phyloP scores from a whole-genome alignment of 768 basidiomycete species.

The Xerocomellus dryophilus region DNA sequence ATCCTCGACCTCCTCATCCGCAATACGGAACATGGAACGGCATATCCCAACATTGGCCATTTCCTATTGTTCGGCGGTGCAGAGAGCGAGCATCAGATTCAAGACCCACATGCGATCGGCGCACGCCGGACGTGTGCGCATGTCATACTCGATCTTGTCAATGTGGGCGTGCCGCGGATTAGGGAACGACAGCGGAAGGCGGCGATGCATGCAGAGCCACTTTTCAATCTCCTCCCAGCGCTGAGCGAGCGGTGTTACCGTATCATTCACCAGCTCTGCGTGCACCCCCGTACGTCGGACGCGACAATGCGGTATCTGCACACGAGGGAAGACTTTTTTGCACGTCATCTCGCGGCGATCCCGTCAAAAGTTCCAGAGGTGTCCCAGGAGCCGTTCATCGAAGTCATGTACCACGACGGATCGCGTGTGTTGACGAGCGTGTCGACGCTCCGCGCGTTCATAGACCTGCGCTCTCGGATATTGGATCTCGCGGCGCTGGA shows the following conservation, averaged over 20 bases:
- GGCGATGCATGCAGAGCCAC: constrained; percentile 39
- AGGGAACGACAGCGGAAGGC: constrained; percentile 31
- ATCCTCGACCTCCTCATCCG: constrained; percentile 80
- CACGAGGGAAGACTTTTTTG: constrained; percentile 86
- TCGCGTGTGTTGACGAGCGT: constrained; percentile 66
- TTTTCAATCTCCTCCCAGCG: constrained; percentile 64
- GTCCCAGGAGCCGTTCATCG: constrained; percentile 46
- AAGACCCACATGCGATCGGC: constrained; percentile 76
- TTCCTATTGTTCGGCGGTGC: constrained; percentile 76
- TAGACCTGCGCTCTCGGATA: constrained; percentile 79
- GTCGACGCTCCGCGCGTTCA: constrained; percentile 65
- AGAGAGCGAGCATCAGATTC: constrained; percentile 60
- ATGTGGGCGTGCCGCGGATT: constrained; percentile 63
- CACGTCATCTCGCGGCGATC: constrained; percentile 74
- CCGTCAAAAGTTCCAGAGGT: constrained; percentile 61
- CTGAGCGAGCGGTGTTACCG: constrained; percentile 85
- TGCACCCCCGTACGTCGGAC: constrained; percentile 80
- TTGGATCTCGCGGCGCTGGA: constrained; percentile 86
- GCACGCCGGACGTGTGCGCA: constrained; percentile 73
- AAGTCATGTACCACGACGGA: constrained; percentile 70
- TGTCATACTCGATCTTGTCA: constrained; percentile 74
- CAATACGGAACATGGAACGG: constrained; percentile 58
- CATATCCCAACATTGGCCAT: constrained; percentile 84
- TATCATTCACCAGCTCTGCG: constrained; percentile 80
- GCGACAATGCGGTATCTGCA: constrained; percentile 82